Evolutionary conservation across 1,284 basidiomycete species (phyloP).

Genomic region (Fomes fomentarius): DNA sequence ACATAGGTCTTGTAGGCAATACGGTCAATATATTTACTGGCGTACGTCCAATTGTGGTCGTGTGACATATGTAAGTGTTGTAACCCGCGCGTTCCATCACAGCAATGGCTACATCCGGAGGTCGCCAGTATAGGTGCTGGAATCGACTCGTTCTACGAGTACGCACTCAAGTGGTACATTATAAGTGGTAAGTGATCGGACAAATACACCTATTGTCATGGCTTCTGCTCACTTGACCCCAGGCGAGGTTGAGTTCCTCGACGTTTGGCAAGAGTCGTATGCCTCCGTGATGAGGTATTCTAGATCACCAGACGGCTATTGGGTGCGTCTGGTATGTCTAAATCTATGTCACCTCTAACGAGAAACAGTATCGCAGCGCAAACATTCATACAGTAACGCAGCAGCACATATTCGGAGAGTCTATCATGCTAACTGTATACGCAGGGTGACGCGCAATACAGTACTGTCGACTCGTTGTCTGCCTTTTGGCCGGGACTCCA

Average conservation of each 20-base stretch:
- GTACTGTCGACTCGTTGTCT: slow-evolving; percentile 81
- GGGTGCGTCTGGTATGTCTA: slow-evolving; percentile 52
- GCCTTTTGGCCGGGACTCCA: slow-evolving; percentile 91
- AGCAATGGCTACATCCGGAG: slow-evolving; percentile 77
- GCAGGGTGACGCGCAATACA: slow-evolving; percentile 66
- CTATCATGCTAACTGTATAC: not conserved
- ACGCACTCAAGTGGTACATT: slow-evolving; percentile 88
- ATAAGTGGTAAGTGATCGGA: slow-evolving; percentile 70
- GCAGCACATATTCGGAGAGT: no score
- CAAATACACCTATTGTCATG: not conserved
- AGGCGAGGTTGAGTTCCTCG: slow-evolving; percentile 88
- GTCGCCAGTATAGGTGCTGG: slow-evolving; percentile 87
- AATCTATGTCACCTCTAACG: slow-evolving; percentile 1
- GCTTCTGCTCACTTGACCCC: not conserved
- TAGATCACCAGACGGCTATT: slow-evolving; percentile 82
- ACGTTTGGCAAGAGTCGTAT: slow-evolving; percentile 93
- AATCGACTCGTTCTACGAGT: slow-evolving; percentile 93
- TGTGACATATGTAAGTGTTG: slow-evolving; percentile 6
- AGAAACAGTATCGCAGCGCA: slow-evolving; percentile 68
- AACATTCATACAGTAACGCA: slow-evolving; percentile 60
- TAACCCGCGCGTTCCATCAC: slow-evolving; percentile 6
- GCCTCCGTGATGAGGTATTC: slow-evolving; percentile 87
- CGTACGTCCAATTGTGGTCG: slow-evolving; percentile 46
- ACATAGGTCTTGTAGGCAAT: slow-evolving; percentile 85
- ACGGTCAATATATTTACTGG: slow-evolving; percentile 82